These are phyloP conservation scores for Fusarium oxysporum DNA, from an alignment of 2,329 filamentous ascomycete species.

Conservation along the genomic window DNA sequence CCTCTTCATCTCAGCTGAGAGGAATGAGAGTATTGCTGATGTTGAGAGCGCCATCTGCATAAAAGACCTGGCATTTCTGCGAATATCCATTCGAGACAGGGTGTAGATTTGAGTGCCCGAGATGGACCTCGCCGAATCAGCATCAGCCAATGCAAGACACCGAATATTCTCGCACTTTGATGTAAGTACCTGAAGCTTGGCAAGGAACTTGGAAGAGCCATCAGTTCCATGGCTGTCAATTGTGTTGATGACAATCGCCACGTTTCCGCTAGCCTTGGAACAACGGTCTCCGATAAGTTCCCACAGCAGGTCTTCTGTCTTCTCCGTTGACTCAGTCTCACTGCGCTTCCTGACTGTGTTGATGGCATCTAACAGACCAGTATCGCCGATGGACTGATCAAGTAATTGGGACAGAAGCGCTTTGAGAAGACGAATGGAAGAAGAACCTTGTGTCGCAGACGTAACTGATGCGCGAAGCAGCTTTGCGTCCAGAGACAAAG, in stretches of 20 bases:
- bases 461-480: background rate
- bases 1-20: background rate
- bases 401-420: background rate
- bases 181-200: background rate
- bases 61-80: background rate
- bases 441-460: rapidly evolving
- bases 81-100: background rate
- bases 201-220: background rate
- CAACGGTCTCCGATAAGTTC: background rate
- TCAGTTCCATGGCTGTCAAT: background rate
- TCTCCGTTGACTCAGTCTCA: background rate
- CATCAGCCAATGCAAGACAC: background rate
- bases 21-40: background rate
- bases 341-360: background rate
- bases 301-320: background rate
- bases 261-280: background rate
- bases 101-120: background rate
- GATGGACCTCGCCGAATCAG: background rate
- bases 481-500: background rate
- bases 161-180: background rate
- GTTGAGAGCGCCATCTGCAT: background rate
- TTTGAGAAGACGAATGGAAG: background rate
- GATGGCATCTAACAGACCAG: background rate
- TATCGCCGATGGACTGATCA: background rate
- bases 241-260: background rate